Evolutionary conservation across 1,284 basidiomycete genomes (phyloP).

Genomic region (Tilletia caries): DNA sequence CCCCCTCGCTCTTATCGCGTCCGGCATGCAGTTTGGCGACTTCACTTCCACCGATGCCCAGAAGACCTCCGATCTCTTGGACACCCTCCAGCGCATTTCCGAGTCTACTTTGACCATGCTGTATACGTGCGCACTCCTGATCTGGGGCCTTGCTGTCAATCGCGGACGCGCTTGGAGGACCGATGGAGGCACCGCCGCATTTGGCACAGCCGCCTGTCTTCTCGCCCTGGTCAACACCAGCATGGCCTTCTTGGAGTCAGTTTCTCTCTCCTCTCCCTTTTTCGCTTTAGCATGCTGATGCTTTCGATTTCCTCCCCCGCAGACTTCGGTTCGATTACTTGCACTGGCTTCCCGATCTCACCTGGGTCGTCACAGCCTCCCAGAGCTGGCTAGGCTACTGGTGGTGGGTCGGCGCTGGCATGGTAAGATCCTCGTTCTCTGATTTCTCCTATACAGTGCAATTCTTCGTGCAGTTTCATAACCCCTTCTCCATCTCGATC

Average conservation of each 20-base stretch:
- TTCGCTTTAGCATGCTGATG: neutral
- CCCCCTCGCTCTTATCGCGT: constrained; percentile 79
- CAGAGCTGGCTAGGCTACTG: constrained; percentile 54
- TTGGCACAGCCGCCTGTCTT: constrained; percentile 62
- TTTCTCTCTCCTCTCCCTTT: neutral
- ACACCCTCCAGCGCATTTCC: constrained; percentile 85
- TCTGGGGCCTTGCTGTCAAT: constrained; percentile 91
- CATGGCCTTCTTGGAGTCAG: constrained; percentile 45
- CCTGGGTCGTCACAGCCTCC: constrained; percentile 51
- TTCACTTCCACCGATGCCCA: constrained; percentile 58
- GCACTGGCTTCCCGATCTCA: constrained; percentile 51
- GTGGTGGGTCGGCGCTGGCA: constrained; percentile 54
- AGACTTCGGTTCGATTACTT: constrained; percentile 46
- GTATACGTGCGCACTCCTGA: constrained; percentile 80
- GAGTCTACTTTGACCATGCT: constrained; percentile 90
- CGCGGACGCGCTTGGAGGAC: constrained; percentile 87
- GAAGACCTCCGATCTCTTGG: constrained; percentile 64
- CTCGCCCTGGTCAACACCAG: constrained; percentile 47
- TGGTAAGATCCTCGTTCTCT: constrained; percentile 25
- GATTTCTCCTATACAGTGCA: neutral
- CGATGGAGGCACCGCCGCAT: constrained; percentile 84
- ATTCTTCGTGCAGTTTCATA: neutral
- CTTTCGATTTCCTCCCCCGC: neutral
- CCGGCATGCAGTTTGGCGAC: constrained; percentile 78
- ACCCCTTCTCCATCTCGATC: neutral